Percentiles rank a stretch among this genome's conserved stretches.
Evolutionary conservation across 2,329 filamentous ascomycete genomes (phyloP).

Genomic region (Metarhizium robertsii): DNA sequence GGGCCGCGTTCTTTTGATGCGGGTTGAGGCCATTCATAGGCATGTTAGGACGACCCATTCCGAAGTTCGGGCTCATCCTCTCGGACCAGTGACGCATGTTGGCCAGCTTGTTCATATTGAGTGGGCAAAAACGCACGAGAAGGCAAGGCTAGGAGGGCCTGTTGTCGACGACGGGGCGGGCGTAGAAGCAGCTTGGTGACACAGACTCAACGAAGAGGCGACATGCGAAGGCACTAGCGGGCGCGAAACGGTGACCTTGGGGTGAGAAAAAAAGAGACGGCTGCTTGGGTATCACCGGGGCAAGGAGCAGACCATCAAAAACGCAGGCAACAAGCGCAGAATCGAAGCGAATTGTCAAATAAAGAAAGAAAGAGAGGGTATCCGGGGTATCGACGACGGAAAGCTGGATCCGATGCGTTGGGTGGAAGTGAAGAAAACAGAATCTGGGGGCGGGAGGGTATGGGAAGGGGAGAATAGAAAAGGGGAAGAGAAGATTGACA

Average conservation of each 20-base stretch:
- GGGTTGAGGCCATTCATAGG: constrained; percentile 45
- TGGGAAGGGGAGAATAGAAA: constrained; percentile 7
- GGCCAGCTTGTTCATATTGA: constrained; percentile 61
- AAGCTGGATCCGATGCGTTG: neutral
- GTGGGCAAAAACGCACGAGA: constrained; percentile 1
- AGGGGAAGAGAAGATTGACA: constrained; percentile 11
- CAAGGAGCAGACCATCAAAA: neutral
- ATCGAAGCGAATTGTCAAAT: constrained; percentile 5
- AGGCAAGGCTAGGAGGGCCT: neutral
- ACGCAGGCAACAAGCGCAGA: neutral
- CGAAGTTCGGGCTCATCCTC: constrained; percentile 59
- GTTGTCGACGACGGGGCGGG: constrained; percentile 4
- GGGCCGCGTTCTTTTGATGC: constrained; percentile 46
- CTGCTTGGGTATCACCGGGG: constrained; percentile 14
- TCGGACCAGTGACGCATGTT: constrained; percentile 66
- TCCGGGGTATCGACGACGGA: constrained; percentile 9
- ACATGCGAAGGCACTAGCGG: constrained; percentile 6
- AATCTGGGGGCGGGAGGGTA: neutral
- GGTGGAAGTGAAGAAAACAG: constrained; percentile 1
- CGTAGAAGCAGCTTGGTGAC: neutral
- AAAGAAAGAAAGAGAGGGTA: constrained; percentile 14
- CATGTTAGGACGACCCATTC: constrained; percentile 53
- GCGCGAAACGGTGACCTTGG: constrained; percentile 1
- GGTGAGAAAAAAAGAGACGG: constrained; percentile 16
- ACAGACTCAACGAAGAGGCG: neutral